Base-by-base conservation (phyloP, 139 green algal species). In the Volvox reticuliferus region DNA sequence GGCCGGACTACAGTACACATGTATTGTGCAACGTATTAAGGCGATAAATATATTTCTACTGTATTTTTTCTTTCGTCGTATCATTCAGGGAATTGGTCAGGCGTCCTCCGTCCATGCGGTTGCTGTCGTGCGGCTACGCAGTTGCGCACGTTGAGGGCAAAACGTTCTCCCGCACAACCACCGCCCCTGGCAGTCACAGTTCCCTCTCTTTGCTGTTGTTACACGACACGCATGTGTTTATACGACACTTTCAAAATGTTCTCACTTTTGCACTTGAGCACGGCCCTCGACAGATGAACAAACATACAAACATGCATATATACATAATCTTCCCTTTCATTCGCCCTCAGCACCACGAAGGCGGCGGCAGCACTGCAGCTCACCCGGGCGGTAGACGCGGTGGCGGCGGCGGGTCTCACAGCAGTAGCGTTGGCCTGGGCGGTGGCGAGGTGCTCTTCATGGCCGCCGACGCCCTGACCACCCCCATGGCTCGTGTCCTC, bases 391-490 rank as follows among this genome's bases (percentile, higher is more conserved):
- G 65, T 28, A 24, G 24, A 55, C 71, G 32, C 21, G 44, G 44
- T 12, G 67, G 67, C 67, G 67, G 67, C 67, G 22, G 67, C 67
- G 67, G 67, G 6, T 32, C 67, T 12, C 67, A 26, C 67, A 75
- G 67, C 67, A 75, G 22, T 28, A 75, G 67, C 67, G 3, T 12
- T 28, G 67, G 73, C 75, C 30, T 55, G 78, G 36, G 78, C 37
- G 36, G 78, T 20, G 78, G 36, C 12, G 78, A 68, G 78, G 37
- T 65, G 78, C 9, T 84, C 37, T 67, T 35, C 37, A 68, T 89
- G 69, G 71, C 44, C 28, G 69, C 85, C 1, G 69, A n/a, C 19
- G 85, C 85, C 65, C 18, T 82, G n/a, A 89, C 69, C 3, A n/a
- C 65, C n/a, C 44, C 69, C 3, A 20, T 30, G n/a, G 85, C 85